Base-by-base conservation (phyloP, 2,329 filamentous ascomycete species). In the Neurospora sp. region DNA sequence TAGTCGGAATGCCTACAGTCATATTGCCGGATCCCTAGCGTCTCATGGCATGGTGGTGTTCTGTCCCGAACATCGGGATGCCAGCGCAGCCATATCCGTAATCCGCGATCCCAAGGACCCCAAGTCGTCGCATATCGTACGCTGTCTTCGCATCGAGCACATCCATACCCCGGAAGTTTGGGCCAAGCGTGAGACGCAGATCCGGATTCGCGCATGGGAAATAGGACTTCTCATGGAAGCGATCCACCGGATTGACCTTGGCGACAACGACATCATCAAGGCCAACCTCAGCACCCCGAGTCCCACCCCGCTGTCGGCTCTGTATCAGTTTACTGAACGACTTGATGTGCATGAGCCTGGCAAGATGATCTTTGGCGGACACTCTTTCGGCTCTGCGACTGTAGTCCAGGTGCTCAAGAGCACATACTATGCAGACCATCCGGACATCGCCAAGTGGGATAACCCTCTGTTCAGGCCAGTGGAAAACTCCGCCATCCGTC, bases 1-100 rank as follows among this genome's bases (percentile, higher is more conserved):
- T 43, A 90, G 88, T 71, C 86, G 92, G 73, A 96, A 96, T 76
- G 89, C 92, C 11, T 97, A 97, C 81, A 95, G 92, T n/a, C 90
- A 94, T 76, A 81, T 96, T 33, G 90, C 87, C 19, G 91, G 91
- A 17, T 92, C 91, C 0, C 81, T 97, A 38, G 91, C 93, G 4
- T 93, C 91, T 23, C 90, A 96, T 76, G 93, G 93, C 52, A 84
- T 94, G 28, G 88, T 96, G 8, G 92, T 96, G 2, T 82, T 95
- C 68, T 93, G 92, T 70, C 89, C 92, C 0, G 93, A 96, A 76
- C 93, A 96, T 77, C 86, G 93, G 66, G 93, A 97, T 76, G 92
- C 92, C 68, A 94, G 91, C 77, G 86, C 91, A 2, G 90, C 93
- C 1, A 84, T 93, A n/a, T 87, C 90, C 0, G 89, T 91, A 74